Percentiles rank a stretch among this genome's conserved stretches.
Conservation (phyloP, 2,329 filamentous ascomycete genomes). For the Lachnellula hyalina region DNA sequence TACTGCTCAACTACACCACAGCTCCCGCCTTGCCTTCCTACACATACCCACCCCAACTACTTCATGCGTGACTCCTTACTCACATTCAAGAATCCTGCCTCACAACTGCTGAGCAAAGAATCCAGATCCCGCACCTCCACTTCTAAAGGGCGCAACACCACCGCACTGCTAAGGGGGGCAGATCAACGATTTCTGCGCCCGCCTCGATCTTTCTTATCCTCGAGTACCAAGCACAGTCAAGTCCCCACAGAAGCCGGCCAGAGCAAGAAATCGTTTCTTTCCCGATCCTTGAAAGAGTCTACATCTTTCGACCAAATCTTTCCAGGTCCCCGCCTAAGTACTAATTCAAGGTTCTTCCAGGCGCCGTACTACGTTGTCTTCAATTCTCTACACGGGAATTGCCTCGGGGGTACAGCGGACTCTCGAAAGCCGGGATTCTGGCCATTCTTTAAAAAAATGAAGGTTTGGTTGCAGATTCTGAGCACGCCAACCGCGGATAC, state of each 20-base stretch:
- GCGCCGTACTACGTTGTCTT: neutral
- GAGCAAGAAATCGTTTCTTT: neutral
- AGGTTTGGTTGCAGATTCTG: conserved; percentile 67
- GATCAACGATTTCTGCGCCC: too few species aligned
- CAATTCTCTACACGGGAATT: neutral
- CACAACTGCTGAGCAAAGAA: neutral
- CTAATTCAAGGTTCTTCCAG: neutral
- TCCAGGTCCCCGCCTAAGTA: conserved; percentile 7
- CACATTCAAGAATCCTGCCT: neutral
- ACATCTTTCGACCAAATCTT: conserved; percentile 4
- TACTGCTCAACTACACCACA: neutral
- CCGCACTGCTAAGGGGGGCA: too few species aligned
- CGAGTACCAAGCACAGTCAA: neutral
- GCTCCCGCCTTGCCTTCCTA: neutral
- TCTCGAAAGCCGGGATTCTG: neutral
- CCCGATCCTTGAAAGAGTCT: neutral
- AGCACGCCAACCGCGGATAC: conserved; percentile 86
- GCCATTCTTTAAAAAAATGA: conserved; percentile 49
- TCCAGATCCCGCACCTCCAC: neutral
- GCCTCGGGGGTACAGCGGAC: neutral
- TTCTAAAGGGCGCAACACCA: neutral
- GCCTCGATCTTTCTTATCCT: neutral
- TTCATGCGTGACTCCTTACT: neutral
- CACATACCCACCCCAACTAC: neutral
- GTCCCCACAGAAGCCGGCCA: neutral